Percentiles rank a stretch among this genome's conserved stretches.
Evolutionary conservation across 2,329 filamentous ascomycete species (phyloP).

Genomic region (Fusarium sp.): DNA sequence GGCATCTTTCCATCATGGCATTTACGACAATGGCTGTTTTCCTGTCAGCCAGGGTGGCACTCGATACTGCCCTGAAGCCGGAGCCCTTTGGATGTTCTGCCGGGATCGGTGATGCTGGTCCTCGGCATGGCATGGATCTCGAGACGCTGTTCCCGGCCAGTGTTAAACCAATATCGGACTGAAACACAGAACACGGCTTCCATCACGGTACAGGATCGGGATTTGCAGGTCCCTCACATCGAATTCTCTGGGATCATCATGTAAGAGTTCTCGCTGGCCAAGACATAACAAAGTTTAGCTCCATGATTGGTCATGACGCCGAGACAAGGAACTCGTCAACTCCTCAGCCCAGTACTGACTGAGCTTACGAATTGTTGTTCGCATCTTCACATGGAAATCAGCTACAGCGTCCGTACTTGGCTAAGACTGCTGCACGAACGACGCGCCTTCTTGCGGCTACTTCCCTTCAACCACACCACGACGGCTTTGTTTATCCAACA

Average conservation of each 20-base stretch:
- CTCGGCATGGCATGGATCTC: not conserved
- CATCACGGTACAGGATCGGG: not conserved
- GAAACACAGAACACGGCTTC: not conserved
- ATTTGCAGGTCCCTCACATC: conserved; percentile 20
- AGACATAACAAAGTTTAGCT: conserved; percentile 1
- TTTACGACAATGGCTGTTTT: not conserved
- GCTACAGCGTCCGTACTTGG: not conserved
- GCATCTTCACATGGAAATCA: conserved; percentile 25
- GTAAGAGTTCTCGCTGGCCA: conserved; percentile 7
- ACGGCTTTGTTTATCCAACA: not conserved
- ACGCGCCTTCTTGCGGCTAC: not conserved
- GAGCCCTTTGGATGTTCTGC: not conserved
- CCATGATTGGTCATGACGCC: not conserved
- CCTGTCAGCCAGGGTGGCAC: not conserved
- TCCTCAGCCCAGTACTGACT: conserved; percentile 5
- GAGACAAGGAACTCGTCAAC: not conserved
- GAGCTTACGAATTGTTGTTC: conserved; percentile 9
- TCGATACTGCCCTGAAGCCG: not conserved
- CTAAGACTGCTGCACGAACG: not conserved
- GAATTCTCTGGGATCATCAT: conserved; percentile 36
- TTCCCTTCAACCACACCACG: not conserved
- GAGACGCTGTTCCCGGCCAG: not conserved
- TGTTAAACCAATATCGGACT: not conserved
- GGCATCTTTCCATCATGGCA: conserved; percentile 6
- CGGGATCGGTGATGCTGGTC: not conserved